phyloP scores from a whole-genome alignment of 177 flowering plant species.

The Vitis hybrid region DNA sequence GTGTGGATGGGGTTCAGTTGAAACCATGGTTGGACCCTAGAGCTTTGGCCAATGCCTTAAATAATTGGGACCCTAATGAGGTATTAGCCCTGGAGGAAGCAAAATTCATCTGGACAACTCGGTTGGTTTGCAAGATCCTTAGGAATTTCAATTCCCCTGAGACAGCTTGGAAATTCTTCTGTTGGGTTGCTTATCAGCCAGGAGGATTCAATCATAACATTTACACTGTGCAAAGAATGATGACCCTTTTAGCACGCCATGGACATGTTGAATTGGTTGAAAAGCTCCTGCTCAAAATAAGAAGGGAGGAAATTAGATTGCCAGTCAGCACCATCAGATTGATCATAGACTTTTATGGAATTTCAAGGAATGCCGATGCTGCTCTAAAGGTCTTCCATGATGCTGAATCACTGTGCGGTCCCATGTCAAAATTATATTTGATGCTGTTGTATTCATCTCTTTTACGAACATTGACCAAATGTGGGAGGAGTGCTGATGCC shows the following conservation, averaged over 20 bases:
- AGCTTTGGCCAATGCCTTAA: constrained; percentile 76
- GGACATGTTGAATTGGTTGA: constrained; percentile 67
- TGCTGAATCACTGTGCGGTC: constrained; percentile 43
- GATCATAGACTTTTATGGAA: constrained; percentile 75
- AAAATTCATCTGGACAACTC: constrained; percentile 75
- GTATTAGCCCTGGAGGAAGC: constrained; percentile 69
- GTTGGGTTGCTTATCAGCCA: constrained; percentile 91
- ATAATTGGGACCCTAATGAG: constrained; percentile 61
- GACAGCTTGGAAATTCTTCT: constrained; percentile 89
- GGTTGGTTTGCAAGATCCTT: constrained; percentile 81
- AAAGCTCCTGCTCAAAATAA: constrained; percentile 54
- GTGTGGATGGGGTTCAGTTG: constrained; percentile 35
- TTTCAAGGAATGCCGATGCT: constrained; percentile 75
- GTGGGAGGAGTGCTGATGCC: constrained; percentile 51
- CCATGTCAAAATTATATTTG: constrained; percentile 42
- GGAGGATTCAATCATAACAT: constrained; percentile 80
- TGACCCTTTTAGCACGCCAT: constrained; percentile 60
- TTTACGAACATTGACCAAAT: constrained; percentile 67
- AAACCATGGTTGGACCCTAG: constrained; percentile 92
- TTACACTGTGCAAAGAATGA: constrained; percentile 77
- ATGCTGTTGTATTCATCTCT: constrained; percentile 80
- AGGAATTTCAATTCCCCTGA: constrained; percentile 67
- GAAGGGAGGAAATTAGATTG: constrained; percentile 60
- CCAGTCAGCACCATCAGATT: constrained; percentile 68
- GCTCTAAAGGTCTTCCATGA: constrained; percentile 69